phyloP scores from a whole-genome alignment of 139 green algal species.

The Chlamydomonas sp. region DNA sequence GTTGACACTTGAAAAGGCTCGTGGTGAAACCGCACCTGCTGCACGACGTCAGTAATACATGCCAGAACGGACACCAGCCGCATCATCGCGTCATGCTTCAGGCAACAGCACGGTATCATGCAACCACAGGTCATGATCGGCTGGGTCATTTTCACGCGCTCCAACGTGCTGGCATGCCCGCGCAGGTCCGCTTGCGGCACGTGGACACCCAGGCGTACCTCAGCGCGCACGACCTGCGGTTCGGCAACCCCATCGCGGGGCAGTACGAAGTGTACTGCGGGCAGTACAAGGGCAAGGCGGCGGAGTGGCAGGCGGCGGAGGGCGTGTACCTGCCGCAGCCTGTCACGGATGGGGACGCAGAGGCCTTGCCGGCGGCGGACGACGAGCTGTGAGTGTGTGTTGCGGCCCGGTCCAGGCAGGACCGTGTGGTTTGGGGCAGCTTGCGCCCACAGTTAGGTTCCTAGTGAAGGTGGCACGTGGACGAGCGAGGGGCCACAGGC shows the following conservation, averaged over 20 bases:
- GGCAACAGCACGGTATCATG: not conserved
- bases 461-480: too few relatives aligned
- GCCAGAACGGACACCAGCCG: too few relatives aligned
- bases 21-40: too few relatives aligned
- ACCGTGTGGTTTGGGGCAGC: not conserved
- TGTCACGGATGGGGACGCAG: not conserved
- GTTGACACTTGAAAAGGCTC: too few relatives aligned
- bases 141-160: not conserved
- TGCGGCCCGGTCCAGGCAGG: not conserved
- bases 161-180: not conserved
- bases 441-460: too few relatives aligned
- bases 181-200: conserved; percentile 78
- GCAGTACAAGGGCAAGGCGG: conserved; percentile 52
- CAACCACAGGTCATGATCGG: too few relatives aligned
- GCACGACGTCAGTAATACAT: too few relatives aligned
- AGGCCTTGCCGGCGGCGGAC: not conserved
- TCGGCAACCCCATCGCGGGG: conserved; percentile 82
- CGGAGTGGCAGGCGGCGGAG: conserved; percentile 82
- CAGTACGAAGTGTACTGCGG: conserved; percentile 83
- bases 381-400: not conserved
- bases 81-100: not conserved
- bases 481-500: too few relatives aligned
- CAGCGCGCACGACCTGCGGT: conserved; percentile 61
- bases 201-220: conserved; percentile 77
- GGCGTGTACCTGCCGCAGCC: conserved; percentile 81